Base-by-base conservation (phyloP, 2,329 filamentous ascomycete species). In the Aspergillus sclerotialis region DNA sequence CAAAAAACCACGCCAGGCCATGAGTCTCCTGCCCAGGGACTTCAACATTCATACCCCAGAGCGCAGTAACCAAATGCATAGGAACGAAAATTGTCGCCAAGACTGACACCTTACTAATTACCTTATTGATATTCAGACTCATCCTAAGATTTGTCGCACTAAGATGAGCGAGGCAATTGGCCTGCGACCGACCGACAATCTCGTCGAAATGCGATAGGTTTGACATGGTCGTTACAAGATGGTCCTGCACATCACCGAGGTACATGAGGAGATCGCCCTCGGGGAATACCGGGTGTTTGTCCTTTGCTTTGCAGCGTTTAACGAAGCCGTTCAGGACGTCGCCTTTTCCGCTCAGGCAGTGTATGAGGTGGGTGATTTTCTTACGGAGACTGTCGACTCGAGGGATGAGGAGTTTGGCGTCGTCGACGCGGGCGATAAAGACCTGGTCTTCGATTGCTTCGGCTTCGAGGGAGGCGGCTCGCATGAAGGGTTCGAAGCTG, bases 221-320 rank as follows among this genome's bases (percentile, higher is more conserved):
- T 47, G 84, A 89, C 73, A 93, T 88, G 82, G 95, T 96, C 14
- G 92, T 98, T 32, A 96, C 84, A 28, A 96, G 87, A 72, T 98
- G 92, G 62, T 98, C 92, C 61, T 98, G 92, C 42, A 96, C 94
- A 63, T 98, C 92, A 49, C 86, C 86, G 13, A 98, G 77, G 56
- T 96, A 98, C 52, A 96, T 75, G 21, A 89, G 87, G 37, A 96
- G 92, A 52, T 96, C 90, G 65, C 92, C 90, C 12, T 87, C 84
- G 1, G 92, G 90, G 3, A 90, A 93, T 26, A 95, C 82, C 45
- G 85, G 82, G 67, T 92, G 94, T 44, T 92, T 86, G 53, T 94
- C 88, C 55, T 47, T 39, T 0, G 47, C 42, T 19, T 95, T 95
- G 75, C 92, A 98, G 30, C 92, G 85, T 69, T 96, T 96, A 32